Percentiles rank a stretch among this genome's conserved stretches.
Evolutionary conservation across 2,329 filamentous ascomycete species (phyloP).

Genomic region (Raffaelea ambrosiae): DNA sequence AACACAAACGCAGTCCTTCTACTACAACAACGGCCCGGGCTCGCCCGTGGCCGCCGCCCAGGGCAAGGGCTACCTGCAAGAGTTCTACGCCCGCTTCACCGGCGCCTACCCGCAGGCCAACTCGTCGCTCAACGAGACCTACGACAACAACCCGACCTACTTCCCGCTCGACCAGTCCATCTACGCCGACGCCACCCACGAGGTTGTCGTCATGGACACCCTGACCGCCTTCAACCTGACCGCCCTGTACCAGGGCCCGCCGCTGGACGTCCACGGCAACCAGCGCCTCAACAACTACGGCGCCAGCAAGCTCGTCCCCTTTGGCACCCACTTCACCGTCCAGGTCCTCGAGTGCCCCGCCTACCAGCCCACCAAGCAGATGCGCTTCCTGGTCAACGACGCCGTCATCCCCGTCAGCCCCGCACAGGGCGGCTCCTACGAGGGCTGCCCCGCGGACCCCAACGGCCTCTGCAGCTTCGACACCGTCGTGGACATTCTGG

Average conservation of each 20-base stretch:
- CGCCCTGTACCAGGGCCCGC: slow-evolving; percentile 19
- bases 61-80: slow-evolving; percentile 23
- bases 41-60: slow-evolving; percentile 24
- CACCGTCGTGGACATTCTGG: slow-evolving; percentile 19
- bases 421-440: slow-evolving; percentile 12
- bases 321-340: slow-evolving; percentile 22
- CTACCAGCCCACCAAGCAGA: slow-evolving; percentile 22
- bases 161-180: slow-evolving; percentile 34
- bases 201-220: slow-evolving; percentile 25
- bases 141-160: slow-evolving; percentile 29
- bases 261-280: slow-evolving; percentile 15
- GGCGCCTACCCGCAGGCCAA: slow-evolving; percentile 18
- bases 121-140: slow-evolving; percentile 23
- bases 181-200: slow-evolving; percentile 32
- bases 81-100: slow-evolving; percentile 22
- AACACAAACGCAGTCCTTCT: slow-evolving; percentile 17
- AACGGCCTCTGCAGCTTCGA: slow-evolving; percentile 24
- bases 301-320: slow-evolving; percentile 22
- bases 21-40: slow-evolving; percentile 23
- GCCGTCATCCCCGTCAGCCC: slow-evolving; percentile 21
- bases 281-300: slow-evolving; percentile 17
- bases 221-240: slow-evolving; percentile 24
- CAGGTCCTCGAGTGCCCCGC: slow-evolving; percentile 24
- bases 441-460: slow-evolving; percentile 17
- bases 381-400: slow-evolving; percentile 24